Base-by-base conservation (phyloP, 2,329 filamentous ascomycete genomes). In the Aspergillus spinulosporus region DNA sequence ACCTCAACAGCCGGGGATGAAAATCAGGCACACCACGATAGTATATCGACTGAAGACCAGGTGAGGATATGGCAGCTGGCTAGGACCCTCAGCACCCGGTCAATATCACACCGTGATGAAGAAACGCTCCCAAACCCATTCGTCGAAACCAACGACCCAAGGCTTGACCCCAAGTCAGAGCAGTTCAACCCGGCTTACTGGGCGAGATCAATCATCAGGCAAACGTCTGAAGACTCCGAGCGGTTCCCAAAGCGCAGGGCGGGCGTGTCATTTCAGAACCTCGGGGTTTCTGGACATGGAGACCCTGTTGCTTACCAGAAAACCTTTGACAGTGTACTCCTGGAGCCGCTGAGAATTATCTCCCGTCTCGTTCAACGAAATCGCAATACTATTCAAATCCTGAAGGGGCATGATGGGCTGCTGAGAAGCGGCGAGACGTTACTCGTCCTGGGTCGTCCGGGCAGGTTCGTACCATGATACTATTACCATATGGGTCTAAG, bases 281-380 rank as follows among this genome's bases (percentile, higher is more conserved):
- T 78, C 48, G 69, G 66, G 43, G 76, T 75, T 12, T 66, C 75
- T 59, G 75, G 74, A 2, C 72, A 65, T 54, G 74, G 73, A 14
- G 69, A 66, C 29, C 63, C 66, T 29, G 68, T 70, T 3, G 70
- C 73, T 46, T 72, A 71, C 59, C 72, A 76, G n/a, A 34, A 54
- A 15, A 53, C 46, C 12, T 42, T 51, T 6, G 47, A 40, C 7
- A 54, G 49, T 21, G 42, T 36, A 1, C 12, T 54, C 3, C 11
- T 51, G 15, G 26, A 58, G 34, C 42, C 43, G 5, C 2, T 34
- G 5, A 47, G 43, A 12, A 11, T 28, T 1, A 32, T 31, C 4
- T 2, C 12, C 6, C 12, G 36, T 26, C 11, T 49, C 15, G 2
- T 26, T 4, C 40, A 26, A 8, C 2, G 37, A 6, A 43, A 43